phyloP scores from a whole-genome alignment of 192 early-diverging fungal species.

The Mortierella alpina region DNA sequence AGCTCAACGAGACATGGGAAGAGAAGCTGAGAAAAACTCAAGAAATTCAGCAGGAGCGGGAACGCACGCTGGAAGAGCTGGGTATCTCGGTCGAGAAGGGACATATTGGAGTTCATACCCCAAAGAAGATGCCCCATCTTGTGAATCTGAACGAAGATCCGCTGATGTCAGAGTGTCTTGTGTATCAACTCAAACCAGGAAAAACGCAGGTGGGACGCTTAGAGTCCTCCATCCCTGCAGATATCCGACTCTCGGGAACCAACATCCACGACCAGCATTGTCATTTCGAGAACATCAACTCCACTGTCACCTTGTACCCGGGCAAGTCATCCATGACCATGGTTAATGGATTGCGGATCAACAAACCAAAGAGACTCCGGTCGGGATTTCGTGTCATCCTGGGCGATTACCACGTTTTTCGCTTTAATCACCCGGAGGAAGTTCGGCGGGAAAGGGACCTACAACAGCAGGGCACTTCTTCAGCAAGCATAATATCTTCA shows the following conservation, averaged over 20 bases:
- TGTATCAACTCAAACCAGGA: constrained; percentile 86
- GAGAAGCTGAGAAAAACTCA: constrained; percentile 80
- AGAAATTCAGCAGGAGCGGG: constrained; percentile 76
- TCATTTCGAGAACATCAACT: constrained; percentile 73
- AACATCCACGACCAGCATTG: constrained; percentile 78
- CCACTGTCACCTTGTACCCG: constrained; percentile 71
- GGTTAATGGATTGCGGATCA: constrained; percentile 82
- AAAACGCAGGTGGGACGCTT: constrained; percentile 73
- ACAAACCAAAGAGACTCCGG: constrained; percentile 63
- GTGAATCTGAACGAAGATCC: constrained; percentile 93
- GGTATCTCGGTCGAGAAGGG: constrained; percentile 81
- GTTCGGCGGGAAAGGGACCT: constrained; percentile 69
- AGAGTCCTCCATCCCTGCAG: constrained; percentile 44
- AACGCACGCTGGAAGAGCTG: constrained; percentile 79
- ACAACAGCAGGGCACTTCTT: constrained; percentile 14
- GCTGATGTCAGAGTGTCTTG: constrained; percentile 89
- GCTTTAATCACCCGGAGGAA: constrained; percentile 88
- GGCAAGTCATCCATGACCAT: constrained; percentile 67
- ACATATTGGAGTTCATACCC: constrained; percentile 78
- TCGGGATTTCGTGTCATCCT: constrained; percentile 86
- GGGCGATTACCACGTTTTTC: constrained; percentile 84
- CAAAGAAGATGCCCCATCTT: constrained; percentile 85
- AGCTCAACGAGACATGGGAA: constrained; percentile 88
- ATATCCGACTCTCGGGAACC: constrained; percentile 72
- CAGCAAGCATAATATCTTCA: constrained; percentile 15